phyloP scores from a whole-genome alignment of 2,329 filamentous ascomycete genomes.

The Fusarium nanum region DNA sequence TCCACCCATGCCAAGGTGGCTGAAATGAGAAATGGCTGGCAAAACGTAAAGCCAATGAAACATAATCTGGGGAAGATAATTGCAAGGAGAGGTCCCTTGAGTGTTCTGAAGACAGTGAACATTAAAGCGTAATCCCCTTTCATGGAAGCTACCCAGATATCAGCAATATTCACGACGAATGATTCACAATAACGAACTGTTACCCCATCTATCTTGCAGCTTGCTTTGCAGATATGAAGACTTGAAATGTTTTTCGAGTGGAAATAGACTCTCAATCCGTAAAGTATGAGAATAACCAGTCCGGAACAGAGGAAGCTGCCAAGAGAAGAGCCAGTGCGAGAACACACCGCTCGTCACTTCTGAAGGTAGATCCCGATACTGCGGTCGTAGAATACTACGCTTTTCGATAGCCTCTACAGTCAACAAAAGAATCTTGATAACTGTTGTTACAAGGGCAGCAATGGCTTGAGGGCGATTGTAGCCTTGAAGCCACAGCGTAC shows the following conservation, averaged over 20 bases:
- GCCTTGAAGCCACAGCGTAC: constrained; percentile 37
- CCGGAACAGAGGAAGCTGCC: constrained; percentile 28
- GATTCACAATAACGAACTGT: background rate
- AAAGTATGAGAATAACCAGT: constrained; percentile 26
- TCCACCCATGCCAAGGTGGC: constrained; percentile 21
- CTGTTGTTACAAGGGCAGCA: constrained; percentile 16
- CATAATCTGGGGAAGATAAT: constrained; percentile 29
- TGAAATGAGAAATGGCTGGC: constrained; percentile 39
- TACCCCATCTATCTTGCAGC: constrained; percentile 20
- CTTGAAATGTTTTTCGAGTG: constrained; percentile 30
- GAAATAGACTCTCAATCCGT: constrained; percentile 20
- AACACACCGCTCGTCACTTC: constrained; percentile 27
- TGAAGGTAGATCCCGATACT: constrained; percentile 19
- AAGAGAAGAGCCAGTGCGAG: constrained; percentile 34
- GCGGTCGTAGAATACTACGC: constrained; percentile 15
- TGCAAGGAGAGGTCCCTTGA: constrained; percentile 17
- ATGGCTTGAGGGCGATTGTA: constrained; percentile 20
- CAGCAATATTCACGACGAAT: background rate
- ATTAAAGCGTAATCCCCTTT: constrained; percentile 13
- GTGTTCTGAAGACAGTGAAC: constrained; percentile 7
- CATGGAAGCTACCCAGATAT: constrained; percentile 4
- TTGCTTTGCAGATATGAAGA: constrained; percentile 27
- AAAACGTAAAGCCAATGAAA: constrained; percentile 38
- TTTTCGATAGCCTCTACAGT: constrained; percentile 26
- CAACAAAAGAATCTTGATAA: constrained; percentile 22